Evolutionary conservation across 139 green algal species (phyloP).

Genomic region (Tetradesmus lagerheimii): DNA sequence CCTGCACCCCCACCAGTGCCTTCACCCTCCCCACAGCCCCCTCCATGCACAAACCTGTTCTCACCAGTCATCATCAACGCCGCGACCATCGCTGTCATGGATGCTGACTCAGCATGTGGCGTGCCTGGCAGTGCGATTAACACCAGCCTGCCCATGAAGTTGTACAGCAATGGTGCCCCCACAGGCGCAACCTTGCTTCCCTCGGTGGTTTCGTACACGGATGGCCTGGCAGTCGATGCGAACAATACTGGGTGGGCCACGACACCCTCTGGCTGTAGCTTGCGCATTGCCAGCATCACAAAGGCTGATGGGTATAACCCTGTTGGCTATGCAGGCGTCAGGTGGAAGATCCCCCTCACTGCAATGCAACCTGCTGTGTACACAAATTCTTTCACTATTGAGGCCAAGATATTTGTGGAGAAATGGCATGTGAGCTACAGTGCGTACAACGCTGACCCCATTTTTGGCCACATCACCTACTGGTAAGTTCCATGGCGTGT

Average conservation of each 20-base stretch:
- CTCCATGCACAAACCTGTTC: slow-evolving; percentile 32
- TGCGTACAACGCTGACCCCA: slow-evolving; percentile 16
- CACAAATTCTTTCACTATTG: slow-evolving; percentile 1
- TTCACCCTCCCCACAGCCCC: neutral
- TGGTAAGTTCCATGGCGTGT: too few relatives aligned
- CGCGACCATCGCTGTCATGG: slow-evolving; percentile 26
- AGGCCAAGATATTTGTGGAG: slow-evolving; percentile 46
- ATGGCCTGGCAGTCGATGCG: neutral
- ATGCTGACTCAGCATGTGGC: slow-evolving; percentile 24
- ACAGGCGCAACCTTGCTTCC: too few relatives aligned
- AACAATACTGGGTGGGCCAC: slow-evolving; percentile 34
- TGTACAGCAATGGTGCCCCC: neutral
- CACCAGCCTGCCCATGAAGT: neutral
- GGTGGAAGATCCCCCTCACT: neutral
- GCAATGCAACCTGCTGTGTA: neutral
- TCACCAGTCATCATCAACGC: neutral
- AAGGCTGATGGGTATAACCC: too few relatives aligned
- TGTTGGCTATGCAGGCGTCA: neutral
- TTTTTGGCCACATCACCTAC: neutral
- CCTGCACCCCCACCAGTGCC: slow-evolving; percentile 18
- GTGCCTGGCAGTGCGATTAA: neutral
- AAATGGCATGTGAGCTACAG: slow-evolving; percentile 17
- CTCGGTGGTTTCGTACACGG: neutral
- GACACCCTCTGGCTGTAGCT: slow-evolving; percentile 30
- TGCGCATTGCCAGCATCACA: slow-evolving; percentile 3